Conservation (phyloP, 2,329 filamentous ascomycete species). For the Neocatenulostroma microsporum region DNA sequence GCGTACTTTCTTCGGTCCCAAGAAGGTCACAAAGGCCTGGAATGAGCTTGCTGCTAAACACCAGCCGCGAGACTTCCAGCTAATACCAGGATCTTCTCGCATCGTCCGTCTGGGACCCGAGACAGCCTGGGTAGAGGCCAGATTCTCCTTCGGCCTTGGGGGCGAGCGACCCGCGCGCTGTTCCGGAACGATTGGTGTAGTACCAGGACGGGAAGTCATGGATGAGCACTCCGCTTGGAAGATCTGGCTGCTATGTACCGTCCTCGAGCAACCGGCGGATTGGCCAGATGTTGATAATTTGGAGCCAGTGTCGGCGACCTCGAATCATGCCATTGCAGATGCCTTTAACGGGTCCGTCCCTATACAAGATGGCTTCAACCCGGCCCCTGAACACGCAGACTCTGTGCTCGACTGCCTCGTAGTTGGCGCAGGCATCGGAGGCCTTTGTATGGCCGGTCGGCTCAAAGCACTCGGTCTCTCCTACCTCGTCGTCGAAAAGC, state of each 20-base stretch:
- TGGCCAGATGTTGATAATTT: constrained; percentile 17
- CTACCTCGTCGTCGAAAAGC: constrained; percentile 37
- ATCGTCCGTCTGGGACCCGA: constrained; percentile 10
- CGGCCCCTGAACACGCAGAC: too few relatives aligned
- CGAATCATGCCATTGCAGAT: too few relatives aligned
- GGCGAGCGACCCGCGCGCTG: constrained; percentile 18
- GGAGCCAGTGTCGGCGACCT: constrained; percentile 15
- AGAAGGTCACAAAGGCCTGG: constrained; percentile 34
- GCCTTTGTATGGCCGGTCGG: too few relatives aligned
- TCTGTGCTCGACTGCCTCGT: too few relatives aligned
- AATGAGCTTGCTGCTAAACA: too few relatives aligned
- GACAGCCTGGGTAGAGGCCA: constrained; percentile 19
- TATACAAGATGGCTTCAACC: too few relatives aligned
- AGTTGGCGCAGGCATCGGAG: too few relatives aligned
- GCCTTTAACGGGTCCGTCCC: too few relatives aligned
- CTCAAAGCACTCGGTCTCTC: constrained; percentile 37
- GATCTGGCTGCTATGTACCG: constrained; percentile 31
- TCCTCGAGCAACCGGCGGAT: constrained; percentile 29
- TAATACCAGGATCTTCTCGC: too few relatives aligned
- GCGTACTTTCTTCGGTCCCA: constrained; percentile 42
- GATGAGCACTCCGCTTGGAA: constrained; percentile 25
- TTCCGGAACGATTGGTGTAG: constrained; percentile 27
- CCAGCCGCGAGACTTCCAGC: too few relatives aligned
- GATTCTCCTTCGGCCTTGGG: constrained; percentile 24
- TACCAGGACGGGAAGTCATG: constrained; percentile 13